Evolutionary conservation across 2,329 filamentous ascomycete species (phyloP).

Genomic region (Pseudocercospora fijiensis): DNA sequence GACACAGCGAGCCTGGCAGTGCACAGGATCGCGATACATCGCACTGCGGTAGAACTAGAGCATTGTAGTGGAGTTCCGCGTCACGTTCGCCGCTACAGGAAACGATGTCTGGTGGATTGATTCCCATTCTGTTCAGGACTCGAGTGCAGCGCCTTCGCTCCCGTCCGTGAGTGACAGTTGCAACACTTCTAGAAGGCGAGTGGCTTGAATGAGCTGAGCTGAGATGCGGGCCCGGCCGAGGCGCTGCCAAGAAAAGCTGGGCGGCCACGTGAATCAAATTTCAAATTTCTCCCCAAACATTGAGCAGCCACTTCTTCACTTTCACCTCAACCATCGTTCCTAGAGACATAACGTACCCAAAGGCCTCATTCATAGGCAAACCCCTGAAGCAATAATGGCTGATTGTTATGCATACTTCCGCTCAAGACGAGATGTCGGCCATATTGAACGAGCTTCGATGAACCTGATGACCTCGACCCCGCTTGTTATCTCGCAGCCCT

Average conservation of each 20-base stretch:
- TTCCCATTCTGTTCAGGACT: too few relatives aligned
- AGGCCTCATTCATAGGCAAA: too few relatives aligned
- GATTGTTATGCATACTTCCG: too few relatives aligned
- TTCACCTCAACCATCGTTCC: neutral
- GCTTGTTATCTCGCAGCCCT: neutral
- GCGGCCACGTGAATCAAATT: neutral
- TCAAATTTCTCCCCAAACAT: neutral
- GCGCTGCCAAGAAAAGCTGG: neutral
- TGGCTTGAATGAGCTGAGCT: neutral
- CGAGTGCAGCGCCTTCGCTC: neutral
- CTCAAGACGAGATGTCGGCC: neutral
- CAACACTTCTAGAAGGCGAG: neutral
- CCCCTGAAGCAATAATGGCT: too few relatives aligned
- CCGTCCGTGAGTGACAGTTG: neutral
- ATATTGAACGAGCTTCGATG: too few relatives aligned
- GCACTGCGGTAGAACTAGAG: neutral
- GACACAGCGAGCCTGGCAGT: constrained; percentile 32
- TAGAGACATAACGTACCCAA: neutral
- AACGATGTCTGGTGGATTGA: constrained; percentile 16
- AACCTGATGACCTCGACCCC: neutral
- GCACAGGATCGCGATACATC: constrained; percentile 15
- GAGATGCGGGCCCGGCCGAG: neutral
- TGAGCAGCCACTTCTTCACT: neutral
- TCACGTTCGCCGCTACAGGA: neutral
- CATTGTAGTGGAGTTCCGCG: neutral